Evolutionary conservation across 306 rosid genomes (phyloP).

Genomic region (Prunus padus): DNA sequence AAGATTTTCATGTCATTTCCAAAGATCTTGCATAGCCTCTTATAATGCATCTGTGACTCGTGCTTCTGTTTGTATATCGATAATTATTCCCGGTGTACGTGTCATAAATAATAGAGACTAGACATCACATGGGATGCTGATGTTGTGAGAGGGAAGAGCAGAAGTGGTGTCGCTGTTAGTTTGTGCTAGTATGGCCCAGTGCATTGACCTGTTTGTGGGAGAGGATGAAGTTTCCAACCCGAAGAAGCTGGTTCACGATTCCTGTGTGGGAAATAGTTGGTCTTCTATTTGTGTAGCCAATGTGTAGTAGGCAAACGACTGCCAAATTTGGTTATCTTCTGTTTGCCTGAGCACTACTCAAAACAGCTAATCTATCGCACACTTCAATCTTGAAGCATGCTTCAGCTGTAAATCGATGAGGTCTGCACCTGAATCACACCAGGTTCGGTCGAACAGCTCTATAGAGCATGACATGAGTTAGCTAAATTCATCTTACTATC

Average conservation of each 20-base stretch:
- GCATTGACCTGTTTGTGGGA: neutral
- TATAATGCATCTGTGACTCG: neutral
- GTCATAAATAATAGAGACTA: slow-evolving; percentile 2
- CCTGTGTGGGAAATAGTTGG: neutral
- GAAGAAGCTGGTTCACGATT: slow-evolving; percentile 6
- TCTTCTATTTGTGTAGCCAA: neutral
- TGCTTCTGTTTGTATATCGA: neutral
- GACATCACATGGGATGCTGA: slow-evolving; percentile 1
- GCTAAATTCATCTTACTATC: too few relatives aligned
- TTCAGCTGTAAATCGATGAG: neutral
- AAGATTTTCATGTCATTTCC: neutral
- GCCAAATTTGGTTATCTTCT: neutral
- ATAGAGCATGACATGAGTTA: neutral
- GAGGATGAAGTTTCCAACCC: neutral
- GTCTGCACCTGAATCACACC: neutral
- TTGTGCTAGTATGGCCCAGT: slow-evolving; percentile 5
- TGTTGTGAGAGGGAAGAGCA: neutral
- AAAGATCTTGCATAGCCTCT: neutral
- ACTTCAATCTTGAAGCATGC: neutral
- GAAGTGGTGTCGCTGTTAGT: slow-evolving; percentile 1
- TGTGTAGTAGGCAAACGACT: neutral
- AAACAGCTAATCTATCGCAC: neutral
- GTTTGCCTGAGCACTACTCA: neutral
- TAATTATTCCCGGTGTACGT: neutral
- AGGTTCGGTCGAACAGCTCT: neutral